Conservation (phyloP, 2,329 filamentous ascomycete species). For the Colletotrichum sp. region DNA sequence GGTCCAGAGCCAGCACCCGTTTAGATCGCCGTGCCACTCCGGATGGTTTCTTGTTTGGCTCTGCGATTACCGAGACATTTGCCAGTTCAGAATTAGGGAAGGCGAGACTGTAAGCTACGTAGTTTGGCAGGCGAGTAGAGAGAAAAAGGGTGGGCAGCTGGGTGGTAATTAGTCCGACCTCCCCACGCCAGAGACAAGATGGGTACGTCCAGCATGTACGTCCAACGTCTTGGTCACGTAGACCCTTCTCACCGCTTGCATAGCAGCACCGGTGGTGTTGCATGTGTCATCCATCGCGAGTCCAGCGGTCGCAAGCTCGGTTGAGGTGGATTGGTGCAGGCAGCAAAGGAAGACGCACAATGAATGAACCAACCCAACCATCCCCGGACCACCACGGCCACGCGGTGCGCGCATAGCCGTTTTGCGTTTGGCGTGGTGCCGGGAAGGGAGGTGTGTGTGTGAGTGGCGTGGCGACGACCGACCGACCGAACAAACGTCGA, state of each 20-base stretch:
- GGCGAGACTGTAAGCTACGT: not conserved
- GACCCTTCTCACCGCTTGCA: not conserved
- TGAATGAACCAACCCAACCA: not conserved
- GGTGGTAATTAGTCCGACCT: not conserved
- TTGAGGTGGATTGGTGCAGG: not conserved
- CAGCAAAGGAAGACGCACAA: not conserved
- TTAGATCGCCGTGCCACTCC: not conserved
- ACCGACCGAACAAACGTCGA: not conserved
- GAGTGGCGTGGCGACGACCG: not conserved
- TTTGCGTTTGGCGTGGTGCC: not conserved
- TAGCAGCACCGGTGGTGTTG: not conserved
- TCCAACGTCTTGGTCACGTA: not conserved
- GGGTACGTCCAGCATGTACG: not conserved
- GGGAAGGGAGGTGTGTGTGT: not conserved
- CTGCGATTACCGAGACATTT: not conserved
- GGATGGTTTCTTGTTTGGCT: not conserved
- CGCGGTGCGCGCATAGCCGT: conserved; percentile 1
- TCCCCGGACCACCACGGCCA: not conserved
- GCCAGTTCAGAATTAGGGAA: not conserved
- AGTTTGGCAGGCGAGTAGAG: not conserved
- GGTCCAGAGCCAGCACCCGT: not conserved
- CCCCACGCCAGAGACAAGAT: not conserved
- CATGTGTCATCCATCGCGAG: conserved; percentile 2
- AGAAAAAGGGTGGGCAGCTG: not conserved
- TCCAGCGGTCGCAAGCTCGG: not conserved